Evolutionary conservation across 495 filamentous ascomycete species (phyloP).

Genomic region (Penicillium turbatum): DNA sequence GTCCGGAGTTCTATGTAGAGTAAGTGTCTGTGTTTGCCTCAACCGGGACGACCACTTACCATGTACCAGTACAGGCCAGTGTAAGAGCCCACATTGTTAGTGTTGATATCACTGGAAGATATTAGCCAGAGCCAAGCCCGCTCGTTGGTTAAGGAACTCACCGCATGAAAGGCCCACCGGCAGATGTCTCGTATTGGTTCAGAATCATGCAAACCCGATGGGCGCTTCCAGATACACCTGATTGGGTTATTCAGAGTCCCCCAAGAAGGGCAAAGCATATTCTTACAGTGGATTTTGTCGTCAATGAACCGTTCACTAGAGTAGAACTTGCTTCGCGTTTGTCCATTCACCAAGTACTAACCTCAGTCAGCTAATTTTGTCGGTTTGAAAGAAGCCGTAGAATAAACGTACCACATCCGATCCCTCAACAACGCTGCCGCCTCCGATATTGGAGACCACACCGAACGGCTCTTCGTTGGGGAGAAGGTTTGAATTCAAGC

Average conservation of each 20-base stretch:
- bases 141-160: not conserved
- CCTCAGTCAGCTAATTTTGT: not conserved
- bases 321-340: slow-evolving; percentile 67
- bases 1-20: slow-evolving; percentile 45
- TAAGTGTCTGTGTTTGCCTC: not conserved
- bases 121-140: slow-evolving; percentile 4
- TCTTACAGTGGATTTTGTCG: slow-evolving; percentile 55
- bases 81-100: slow-evolving; percentile 55
- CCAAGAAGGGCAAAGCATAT: not conserved
- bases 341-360: slow-evolving; percentile 51
- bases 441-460: slow-evolving; percentile 50
- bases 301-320: slow-evolving; percentile 64
- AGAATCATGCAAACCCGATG: slow-evolving; percentile 37
- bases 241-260: slow-evolving; percentile 1
- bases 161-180: slow-evolving; percentile 50
- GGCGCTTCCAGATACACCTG: slow-evolving; percentile 30
- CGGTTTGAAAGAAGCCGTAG: not conserved
- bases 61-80: slow-evolving; percentile 66
- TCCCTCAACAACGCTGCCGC: slow-evolving; percentile 52
- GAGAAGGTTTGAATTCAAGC: slow-evolving; percentile 52
- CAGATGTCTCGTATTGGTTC: slow-evolving; percentile 43
- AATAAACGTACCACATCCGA: slow-evolving; percentile 48
- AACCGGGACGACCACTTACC: slow-evolving; percentile 23
- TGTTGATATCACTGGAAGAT: slow-evolving; percentile 53
- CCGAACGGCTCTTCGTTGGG: slow-evolving; percentile 47